Percentiles rank a stretch among this genome's conserved stretches.
Evolutionary conservation across 208 protist genomes (phyloP).

Genomic region (Leishmania mexicana): DNA sequence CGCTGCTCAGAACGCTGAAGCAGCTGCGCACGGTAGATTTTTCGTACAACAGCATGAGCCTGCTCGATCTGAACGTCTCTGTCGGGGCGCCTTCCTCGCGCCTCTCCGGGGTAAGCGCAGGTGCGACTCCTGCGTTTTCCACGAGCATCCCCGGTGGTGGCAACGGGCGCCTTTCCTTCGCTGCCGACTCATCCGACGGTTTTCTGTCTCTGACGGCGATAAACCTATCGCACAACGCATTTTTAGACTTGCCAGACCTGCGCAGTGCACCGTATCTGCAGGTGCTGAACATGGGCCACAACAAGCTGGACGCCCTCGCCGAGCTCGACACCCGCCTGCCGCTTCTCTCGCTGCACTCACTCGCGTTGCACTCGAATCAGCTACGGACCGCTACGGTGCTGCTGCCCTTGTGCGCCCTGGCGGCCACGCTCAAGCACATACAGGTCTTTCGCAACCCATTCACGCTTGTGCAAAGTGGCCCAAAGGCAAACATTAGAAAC

Average conservation of each 20-base stretch:
- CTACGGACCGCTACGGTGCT: constrained; percentile 36
- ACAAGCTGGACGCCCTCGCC: constrained; percentile 60
- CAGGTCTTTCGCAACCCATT: constrained; percentile 72
- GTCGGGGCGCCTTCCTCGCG: constrained; percentile 19
- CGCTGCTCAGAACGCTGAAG: constrained; percentile 52
- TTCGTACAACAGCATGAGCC: constrained; percentile 64
- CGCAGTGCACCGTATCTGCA: constrained; percentile 64
- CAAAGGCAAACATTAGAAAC: background rate
- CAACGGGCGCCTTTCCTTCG: constrained; percentile 2
- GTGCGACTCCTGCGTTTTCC: constrained; percentile 1
- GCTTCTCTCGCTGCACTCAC: constrained; percentile 49
- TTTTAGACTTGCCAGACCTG: constrained; percentile 79
- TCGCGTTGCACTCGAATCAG: constrained; percentile 58
- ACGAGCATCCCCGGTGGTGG: background rate
- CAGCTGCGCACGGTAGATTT: constrained; percentile 59
- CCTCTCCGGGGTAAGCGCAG: background rate
- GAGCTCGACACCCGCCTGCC: constrained; percentile 70
- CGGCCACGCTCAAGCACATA: constrained; percentile 55
- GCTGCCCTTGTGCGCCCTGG: constrained; percentile 67
- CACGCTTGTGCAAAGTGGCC: background rate
- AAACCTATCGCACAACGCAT: constrained; percentile 79
- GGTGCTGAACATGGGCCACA: constrained; percentile 73
- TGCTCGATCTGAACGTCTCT: constrained; percentile 54
- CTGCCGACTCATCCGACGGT: constrained; percentile 11
- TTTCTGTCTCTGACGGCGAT: constrained; percentile 40